phyloP scores from a whole-genome alignment of 306 rosid species.

The Corylus avellana region DNA sequence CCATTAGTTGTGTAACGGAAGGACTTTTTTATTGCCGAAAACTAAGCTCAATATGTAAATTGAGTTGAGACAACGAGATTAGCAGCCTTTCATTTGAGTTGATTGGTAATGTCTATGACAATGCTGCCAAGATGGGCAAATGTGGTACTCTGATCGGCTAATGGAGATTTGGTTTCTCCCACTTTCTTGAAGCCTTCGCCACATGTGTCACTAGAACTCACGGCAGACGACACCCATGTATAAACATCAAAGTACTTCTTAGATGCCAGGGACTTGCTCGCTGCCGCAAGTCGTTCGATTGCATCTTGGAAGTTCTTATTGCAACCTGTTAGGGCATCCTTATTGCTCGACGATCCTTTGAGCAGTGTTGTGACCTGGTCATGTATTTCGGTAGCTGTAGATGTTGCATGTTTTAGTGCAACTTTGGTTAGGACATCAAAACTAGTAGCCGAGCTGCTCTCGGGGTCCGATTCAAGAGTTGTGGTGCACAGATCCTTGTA shows the following conservation, averaged over 20 bases:
- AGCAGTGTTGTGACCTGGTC: background rate
- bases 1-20: background rate
- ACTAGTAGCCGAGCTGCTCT: background rate
- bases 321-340: background rate
- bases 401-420: background rate
- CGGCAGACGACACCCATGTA: slow-evolving; percentile 15
- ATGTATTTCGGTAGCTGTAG: background rate
- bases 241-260: slow-evolving; percentile 10
- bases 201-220: slow-evolving; percentile 19
- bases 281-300: background rate
- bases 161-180: background rate
- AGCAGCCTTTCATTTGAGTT: background rate
- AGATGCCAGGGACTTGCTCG: background rate
- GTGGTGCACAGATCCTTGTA: background rate
- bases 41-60: background rate
- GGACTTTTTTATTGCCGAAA: background rate
- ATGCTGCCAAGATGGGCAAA: slow-evolving; percentile 12
- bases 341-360: background rate
- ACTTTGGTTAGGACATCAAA: background rate
- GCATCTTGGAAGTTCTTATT: slow-evolving; percentile 2
- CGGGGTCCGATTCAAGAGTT: slow-evolving; percentile 8
- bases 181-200: slow-evolving; percentile 7
- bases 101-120: slow-evolving; percentile 19
- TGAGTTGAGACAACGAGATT: background rate
- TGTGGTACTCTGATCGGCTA: background rate